Base-by-base conservation (phyloP, 2,329 filamentous ascomycete genomes). In the Epichloe gansuensis region DNA sequence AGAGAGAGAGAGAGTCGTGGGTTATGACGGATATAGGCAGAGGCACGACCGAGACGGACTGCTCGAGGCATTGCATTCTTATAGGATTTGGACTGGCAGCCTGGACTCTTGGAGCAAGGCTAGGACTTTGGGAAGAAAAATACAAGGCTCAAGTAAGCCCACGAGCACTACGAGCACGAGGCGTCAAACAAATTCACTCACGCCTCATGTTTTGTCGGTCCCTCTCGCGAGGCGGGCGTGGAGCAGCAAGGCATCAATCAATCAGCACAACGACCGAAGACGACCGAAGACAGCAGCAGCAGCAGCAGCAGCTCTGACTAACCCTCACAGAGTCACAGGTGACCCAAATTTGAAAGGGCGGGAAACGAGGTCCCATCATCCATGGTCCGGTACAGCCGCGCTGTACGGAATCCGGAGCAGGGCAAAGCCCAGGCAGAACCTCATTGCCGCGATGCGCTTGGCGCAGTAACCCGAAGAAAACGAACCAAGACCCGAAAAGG, bases 61-160 rank as follows among this genome's bases (percentile, higher is more conserved):
- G 50, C 60, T 61, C 56, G 71, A 72, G 73, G 64, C 67, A 76
- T 76, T 70, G 71, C 63, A 75, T 72, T 75, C 75, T 79, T 79
- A 78, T 79, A 79, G 58, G 53, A 25, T 4, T 28, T 5, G 50
- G 35, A 52, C 39, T 49, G 46, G 52, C 49, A 54, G 54, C 53
- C 53, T 51, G 11, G 17, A 21, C 17, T 21, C 17, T 21, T 21
- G 17, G 52, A 50, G 47, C 12, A 44, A 44, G 23, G 5, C 15
- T 13, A 17, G 28, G 39, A 28, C 5, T 9, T 21, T n/a, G 11
- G 39, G 38, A 5, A 35, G 13, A 35, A 25, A 31, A 28, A 48
- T 17, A 44, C n/a, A 51, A 46, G 17, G 43, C 31, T 12, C 31
- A 41, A 21, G 48, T 23, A 51, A 13, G 52, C 44, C 52, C 31